These are phyloP conservation scores for Aspergillus sp. DNA, from an alignment of 2,329 filamentous ascomycete species.

Conservation along the genomic window DNA sequence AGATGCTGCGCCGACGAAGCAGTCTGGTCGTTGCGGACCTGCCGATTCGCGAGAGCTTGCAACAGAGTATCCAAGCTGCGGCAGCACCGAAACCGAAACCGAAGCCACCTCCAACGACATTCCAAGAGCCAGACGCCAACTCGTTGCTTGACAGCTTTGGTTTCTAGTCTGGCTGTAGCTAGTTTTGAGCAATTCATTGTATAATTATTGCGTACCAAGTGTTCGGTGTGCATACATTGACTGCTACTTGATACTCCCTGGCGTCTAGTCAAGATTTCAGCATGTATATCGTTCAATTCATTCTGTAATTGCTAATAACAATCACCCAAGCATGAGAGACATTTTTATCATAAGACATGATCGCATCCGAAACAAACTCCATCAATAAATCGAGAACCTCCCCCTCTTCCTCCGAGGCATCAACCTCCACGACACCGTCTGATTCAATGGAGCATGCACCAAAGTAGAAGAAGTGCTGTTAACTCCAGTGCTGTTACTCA, in stretches of 20 bases:
- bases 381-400: not conserved
- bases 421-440: not conserved
- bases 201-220: too few species aligned
- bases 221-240: too few species aligned
- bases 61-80: conserved; percentile 42
- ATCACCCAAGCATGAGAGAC: not conserved
- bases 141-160: conserved; percentile 92
- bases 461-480: not conserved
- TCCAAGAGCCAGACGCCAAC: conserved; percentile 88
- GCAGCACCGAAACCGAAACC: conserved; percentile 31
- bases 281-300: too few species aligned
- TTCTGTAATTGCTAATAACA: not conserved
- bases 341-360: not conserved
- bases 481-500: not conserved
- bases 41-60: conserved; percentile 45
- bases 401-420: not conserved
- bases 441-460: not conserved
- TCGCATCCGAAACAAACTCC: not conserved
- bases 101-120: conserved; percentile 68
- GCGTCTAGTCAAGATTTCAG: too few species aligned
- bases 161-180: conserved; percentile 58
- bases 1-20: conserved; percentile 69
- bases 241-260: too few species aligned
- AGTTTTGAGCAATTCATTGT: not conserved
- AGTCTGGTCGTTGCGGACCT: conserved; percentile 78